Percentiles rank a stretch among this genome's conserved stretches.
Evolutionary conservation across 768 basidiomycete species (phyloP).

Genomic region (Boletus bicolor): DNA sequence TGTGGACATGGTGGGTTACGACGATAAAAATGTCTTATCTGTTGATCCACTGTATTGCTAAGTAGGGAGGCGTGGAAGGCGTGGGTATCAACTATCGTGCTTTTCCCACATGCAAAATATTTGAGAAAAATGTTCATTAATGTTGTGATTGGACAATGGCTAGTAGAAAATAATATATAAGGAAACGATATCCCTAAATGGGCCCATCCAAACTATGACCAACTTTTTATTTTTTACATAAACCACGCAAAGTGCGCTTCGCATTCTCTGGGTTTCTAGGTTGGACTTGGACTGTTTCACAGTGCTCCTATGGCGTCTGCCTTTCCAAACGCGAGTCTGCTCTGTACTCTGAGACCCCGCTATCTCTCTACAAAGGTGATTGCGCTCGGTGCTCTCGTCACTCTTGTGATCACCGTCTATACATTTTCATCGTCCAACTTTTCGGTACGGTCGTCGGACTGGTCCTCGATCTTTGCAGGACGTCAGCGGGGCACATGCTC

Average conservation of each 20-base stretch:
- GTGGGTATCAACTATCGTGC: not conserved
- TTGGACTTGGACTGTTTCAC: not conserved
- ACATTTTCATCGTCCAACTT: conserved; percentile 25
- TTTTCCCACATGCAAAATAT: too few species aligned
- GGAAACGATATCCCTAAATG: too few species aligned
- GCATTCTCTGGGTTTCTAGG: not conserved
- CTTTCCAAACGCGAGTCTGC: not conserved
- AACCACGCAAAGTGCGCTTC: too few species aligned
- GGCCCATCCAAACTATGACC: too few species aligned
- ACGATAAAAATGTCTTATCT: not conserved
- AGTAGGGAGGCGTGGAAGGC: too few species aligned
- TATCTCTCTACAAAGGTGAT: conserved; percentile 23
- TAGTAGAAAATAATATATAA: too few species aligned
- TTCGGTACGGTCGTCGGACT: conserved; percentile 16
- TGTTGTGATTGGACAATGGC: too few species aligned
- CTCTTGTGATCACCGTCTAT: conserved; percentile 28
- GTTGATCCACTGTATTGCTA: not conserved
- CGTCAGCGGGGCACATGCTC: conserved; percentile 32
- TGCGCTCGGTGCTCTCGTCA: conserved; percentile 25
- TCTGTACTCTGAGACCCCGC: conserved; percentile 22
- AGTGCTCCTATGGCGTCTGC: conserved; percentile 3
- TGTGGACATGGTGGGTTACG: too few species aligned
- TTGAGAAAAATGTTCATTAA: not conserved
- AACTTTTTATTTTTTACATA: too few species aligned
- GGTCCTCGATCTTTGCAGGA: conserved; percentile 25